These are phyloP conservation scores for Penicillium psychrofluorescens DNA, from an alignment of 495 filamentous ascomycete species.

Conservation along the genomic window DNA sequence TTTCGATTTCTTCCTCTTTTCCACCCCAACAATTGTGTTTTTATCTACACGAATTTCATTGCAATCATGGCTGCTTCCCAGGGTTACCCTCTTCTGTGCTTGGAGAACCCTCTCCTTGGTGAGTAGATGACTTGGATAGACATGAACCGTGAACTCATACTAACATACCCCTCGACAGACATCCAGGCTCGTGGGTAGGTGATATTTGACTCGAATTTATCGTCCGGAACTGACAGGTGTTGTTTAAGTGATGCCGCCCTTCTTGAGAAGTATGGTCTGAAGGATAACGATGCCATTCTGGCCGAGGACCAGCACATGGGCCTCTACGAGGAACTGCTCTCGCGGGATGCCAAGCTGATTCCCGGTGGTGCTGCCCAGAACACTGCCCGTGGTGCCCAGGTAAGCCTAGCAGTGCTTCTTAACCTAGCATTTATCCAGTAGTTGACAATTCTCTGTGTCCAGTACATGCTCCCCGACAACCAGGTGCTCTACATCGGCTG, in stretches of 20 bases:
- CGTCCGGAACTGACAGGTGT: too few relatives aligned
- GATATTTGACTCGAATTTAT: too few relatives aligned
- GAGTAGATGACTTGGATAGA: conserved; percentile 19
- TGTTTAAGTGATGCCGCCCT: conserved; percentile 54
- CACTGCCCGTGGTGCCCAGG: conserved; percentile 88
- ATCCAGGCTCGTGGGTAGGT: conserved; percentile 77
- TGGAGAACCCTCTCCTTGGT: conserved; percentile 97
- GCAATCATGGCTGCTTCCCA: conserved; percentile 52
- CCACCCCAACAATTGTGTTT: not conserved
- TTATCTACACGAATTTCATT: too few relatives aligned
- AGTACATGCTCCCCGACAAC: conserved; percentile 86
- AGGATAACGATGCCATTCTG: conserved; percentile 95
- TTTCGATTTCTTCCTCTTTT: conserved; percentile 6
- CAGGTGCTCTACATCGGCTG: conserved; percentile 89
- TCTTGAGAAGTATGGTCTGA: conserved; percentile 85
- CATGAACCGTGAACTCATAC: not conserved
- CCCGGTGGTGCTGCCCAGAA: conserved; percentile 97
- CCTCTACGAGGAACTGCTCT: conserved; percentile 87
- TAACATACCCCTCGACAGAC: conserved; percentile 44
- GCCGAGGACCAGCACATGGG: conserved; percentile 82
- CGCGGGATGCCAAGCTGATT: conserved; percentile 85
- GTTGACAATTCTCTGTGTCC: conserved; percentile 5
- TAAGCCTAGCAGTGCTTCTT: conserved; percentile 12
- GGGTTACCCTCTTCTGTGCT: conserved; percentile 76
- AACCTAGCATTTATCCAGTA: not conserved